These are phyloP conservation scores for Cantharellus cinnabarinus DNA, from an alignment of 768 basidiomycete genomes.

Conservation along the genomic window DNA sequence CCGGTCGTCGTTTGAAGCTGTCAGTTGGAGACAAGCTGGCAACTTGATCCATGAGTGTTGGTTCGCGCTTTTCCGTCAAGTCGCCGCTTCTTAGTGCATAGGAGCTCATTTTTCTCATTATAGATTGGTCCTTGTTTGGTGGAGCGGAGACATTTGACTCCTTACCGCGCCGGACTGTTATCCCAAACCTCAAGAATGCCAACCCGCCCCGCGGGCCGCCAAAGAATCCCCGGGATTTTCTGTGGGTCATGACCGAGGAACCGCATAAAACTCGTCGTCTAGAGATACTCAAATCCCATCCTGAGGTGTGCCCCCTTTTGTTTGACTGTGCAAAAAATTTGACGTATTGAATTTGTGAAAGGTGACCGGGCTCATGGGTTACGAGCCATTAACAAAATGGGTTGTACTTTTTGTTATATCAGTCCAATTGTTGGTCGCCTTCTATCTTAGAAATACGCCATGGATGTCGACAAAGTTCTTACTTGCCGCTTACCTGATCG, in stretches of 20 bases:
- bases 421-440: constrained; percentile 48
- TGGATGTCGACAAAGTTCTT: constrained; percentile 57
- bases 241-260: constrained; percentile 97
- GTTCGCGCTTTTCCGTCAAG: too few species aligned
- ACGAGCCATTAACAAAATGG: constrained; percentile 81
- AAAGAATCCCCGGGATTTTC: constrained; percentile 66
- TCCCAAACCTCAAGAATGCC: constrained; percentile 19
- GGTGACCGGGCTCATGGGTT: constrained; percentile 94
- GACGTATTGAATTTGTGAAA: constrained; percentile 13
- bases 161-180: constrained; percentile 26
- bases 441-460: constrained; percentile 42
- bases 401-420: constrained; percentile 65
- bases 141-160: constrained; percentile 56
- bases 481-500: constrained; percentile 59
- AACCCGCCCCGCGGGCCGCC: constrained; percentile 31
- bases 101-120: neutral
- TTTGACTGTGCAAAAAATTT: neutral
- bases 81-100: neutral
- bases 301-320: constrained; percentile 37
- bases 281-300: constrained; percentile 86
- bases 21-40: too few species aligned
- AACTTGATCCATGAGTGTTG: too few species aligned
- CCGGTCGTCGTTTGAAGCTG: too few species aligned
- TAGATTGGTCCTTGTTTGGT: constrained; percentile 23
- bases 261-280: constrained; percentile 77